Evolutionary conservation across 169 alveolate genomes (phyloP).

Genomic region (Eimeria falciformis): DNA sequence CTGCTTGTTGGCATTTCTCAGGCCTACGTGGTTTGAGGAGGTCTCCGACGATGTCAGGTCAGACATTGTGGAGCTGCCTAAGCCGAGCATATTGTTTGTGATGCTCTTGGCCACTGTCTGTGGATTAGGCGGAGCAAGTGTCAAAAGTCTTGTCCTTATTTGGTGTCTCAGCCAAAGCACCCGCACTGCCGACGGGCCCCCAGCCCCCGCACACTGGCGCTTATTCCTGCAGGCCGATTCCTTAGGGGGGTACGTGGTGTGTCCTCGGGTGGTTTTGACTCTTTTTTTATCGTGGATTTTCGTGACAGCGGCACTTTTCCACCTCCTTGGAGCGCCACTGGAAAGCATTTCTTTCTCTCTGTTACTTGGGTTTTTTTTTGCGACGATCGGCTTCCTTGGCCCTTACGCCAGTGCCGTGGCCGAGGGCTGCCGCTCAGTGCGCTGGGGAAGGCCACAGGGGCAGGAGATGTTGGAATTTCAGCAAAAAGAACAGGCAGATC

Average conservation of each 20-base stretch:
- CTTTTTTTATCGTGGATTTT: neutral
- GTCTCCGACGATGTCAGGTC: slow-evolving; percentile 17
- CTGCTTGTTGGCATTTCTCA: neutral
- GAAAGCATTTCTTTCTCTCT: neutral
- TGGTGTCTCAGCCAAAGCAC: neutral
- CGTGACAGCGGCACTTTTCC: neutral
- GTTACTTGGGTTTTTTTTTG: slow-evolving; percentile 25
- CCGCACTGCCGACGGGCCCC: neutral
- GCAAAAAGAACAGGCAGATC: neutral
- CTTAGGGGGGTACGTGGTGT: neutral
- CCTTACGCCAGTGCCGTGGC: slow-evolving; percentile 36
- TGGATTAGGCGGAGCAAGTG: neutral
- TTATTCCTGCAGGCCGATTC: neutral
- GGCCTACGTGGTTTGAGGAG: slow-evolving; percentile 55
- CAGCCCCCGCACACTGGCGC: neutral
- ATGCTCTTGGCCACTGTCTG: neutral
- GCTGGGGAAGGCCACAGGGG: neutral
- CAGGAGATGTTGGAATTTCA: neutral
- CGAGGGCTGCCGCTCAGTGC: slow-evolving; percentile 39
- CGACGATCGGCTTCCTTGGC: neutral
- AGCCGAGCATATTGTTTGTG: neutral
- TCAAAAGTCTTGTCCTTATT: neutral
- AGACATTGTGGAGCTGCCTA: neutral
- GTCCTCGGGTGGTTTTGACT: neutral
- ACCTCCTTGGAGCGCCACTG: slow-evolving; percentile 21